Evolutionary conservation across 805 yeast genomes (phyloP), one percentile per base, ranked within the genome.

Genomic region (Huiozyma naganishii): DNA sequence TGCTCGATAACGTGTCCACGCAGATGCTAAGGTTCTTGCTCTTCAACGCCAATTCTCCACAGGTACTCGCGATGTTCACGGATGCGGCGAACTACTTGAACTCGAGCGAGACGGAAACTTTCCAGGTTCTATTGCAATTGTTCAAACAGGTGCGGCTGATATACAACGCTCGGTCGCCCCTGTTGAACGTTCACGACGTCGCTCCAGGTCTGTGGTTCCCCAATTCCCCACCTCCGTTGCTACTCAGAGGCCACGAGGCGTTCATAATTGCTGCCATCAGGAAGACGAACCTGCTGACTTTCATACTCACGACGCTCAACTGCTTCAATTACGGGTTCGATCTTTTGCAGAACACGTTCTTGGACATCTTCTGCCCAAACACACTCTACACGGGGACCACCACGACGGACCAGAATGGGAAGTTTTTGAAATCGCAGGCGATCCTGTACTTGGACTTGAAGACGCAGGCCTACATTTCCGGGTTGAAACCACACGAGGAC

Each of bases 391-490:
- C 53, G 2, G 51, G 42, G 32, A 48, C 43, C 35, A 44, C 42
- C 33, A 49, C 40, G n/a, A 27, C 45, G n/a, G 61, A 59, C 29
- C 52, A 52, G 40, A 48, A 51, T 36, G 60, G 87, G 5, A 76
- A 80, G 52, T 67, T 92, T 36, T 66, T 87, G 46, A 88, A 88
- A 59, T 76, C 83, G 7, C 96, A 86, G 52, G 88, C 92, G 0
- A 77, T 76, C 9, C 64, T 92, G 41, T 87, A 73, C 52, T 68
- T 92, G 35, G 97, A 92, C 52, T 71, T 92, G 58, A 92, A 92
- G 60, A 92, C 98, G 0, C 98, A 92, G 62, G 95, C 96, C 0
- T 92, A 79, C 57, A 88, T 92, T 17, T 81, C 96, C 1, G 95
- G 95, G 0, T 62, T 89, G 47, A 85, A 82, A 55, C 70, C 52